Evolutionary conservation across 1,284 basidiomycete genomes (phyloP).

Genomic region (Erythrobasidium hasegawianum): DNA sequence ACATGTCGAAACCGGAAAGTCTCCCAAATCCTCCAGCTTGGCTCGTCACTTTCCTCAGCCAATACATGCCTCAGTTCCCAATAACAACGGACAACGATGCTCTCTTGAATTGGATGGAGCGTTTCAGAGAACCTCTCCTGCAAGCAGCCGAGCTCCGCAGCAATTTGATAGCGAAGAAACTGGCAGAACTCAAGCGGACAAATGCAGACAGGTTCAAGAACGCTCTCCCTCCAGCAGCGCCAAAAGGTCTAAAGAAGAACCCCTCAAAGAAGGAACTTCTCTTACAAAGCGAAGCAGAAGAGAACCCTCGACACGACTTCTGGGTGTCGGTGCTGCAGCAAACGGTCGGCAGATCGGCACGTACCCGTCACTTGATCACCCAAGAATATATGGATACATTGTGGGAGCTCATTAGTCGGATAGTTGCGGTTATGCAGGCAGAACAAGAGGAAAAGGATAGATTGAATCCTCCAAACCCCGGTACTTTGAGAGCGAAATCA

Average conservation of each 20-base stretch:
- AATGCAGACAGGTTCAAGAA: constrained; percentile 30
- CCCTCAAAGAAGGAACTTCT: neutral
- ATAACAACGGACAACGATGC: constrained; percentile 6
- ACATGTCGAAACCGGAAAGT: neutral
- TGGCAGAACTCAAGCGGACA: constrained; percentile 13
- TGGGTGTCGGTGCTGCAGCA: neutral
- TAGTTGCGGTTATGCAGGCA: neutral
- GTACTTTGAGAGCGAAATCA: neutral
- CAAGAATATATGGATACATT: neutral
- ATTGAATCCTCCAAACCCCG: too few species aligned
- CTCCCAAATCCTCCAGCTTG: constrained; percentile 20
- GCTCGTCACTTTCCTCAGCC: constrained; percentile 2
- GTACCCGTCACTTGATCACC: neutral
- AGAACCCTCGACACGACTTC: neutral
- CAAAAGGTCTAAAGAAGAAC: constrained; percentile 4
- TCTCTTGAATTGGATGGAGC: constrained; percentile 16
- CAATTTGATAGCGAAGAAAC: neutral
- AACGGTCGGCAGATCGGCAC: neutral
- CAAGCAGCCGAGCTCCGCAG: neutral
- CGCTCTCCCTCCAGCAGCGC: constrained; percentile 18
- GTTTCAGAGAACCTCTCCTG: neutral
- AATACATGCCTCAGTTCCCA: constrained; percentile 6
- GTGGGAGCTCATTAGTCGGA: neutral
- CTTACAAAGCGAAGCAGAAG: neutral
- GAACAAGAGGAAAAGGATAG: neutral